Evolutionary conservation across 441 rosid genomes (phyloP).

Genomic region (Bruguiera hainesii): DNA sequence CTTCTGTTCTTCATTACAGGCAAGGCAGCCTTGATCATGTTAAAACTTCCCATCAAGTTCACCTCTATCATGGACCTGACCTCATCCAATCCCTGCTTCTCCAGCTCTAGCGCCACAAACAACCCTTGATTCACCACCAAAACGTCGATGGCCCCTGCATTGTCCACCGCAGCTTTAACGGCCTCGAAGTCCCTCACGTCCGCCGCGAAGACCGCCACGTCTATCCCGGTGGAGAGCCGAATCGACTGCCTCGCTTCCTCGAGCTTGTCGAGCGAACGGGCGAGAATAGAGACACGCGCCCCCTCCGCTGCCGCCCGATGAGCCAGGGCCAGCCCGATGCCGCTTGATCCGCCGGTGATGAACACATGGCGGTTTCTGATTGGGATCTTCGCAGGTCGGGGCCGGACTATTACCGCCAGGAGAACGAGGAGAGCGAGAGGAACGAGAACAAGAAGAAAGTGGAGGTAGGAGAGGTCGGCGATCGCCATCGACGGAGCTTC

Average conservation of each 20-base stretch:
- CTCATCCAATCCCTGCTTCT: constrained; percentile 64
- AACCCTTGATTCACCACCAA: constrained; percentile 84
- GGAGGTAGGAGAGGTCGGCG: constrained; percentile 18
- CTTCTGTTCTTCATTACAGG: constrained; percentile 64
- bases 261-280: constrained; percentile 57
- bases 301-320: constrained; percentile 62
- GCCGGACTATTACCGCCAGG: constrained; percentile 54
- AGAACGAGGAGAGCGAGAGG: constrained; percentile 44
- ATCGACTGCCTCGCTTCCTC: constrained; percentile 61
- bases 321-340: constrained; percentile 79
- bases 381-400: constrained; percentile 57
- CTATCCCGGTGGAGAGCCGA: constrained; percentile 61
- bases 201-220: constrained; percentile 59
- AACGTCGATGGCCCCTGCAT: constrained; percentile 72
- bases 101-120: constrained; percentile 61
- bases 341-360: constrained; percentile 95
- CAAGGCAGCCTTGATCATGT: constrained; percentile 79
- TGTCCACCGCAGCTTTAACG: constrained; percentile 44
- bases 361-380: constrained; percentile 80
- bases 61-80: constrained; percentile 72
- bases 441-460: constrained; percentile 29
- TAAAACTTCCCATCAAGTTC: constrained; percentile 78
- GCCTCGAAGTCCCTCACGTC: constrained; percentile 83
- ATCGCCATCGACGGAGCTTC: constrained; percentile 22
- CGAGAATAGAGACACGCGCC: constrained; percentile 73